Conservation (phyloP, 192 early-diverging fungal genomes). For the Backusella liffmaniae region DNA sequence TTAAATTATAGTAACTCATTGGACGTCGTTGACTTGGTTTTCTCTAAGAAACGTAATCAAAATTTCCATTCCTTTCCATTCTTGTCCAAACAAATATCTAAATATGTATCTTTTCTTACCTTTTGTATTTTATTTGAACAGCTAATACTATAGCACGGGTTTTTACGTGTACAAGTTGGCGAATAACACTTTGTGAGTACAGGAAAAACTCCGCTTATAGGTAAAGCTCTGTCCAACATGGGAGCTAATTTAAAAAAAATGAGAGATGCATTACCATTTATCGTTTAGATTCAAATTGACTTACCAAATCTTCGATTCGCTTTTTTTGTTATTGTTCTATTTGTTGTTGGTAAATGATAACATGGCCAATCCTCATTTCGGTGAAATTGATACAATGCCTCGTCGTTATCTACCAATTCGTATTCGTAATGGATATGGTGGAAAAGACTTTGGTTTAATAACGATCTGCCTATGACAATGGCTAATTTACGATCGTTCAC, state of each 20-base stretch:
- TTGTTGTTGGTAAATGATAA: not conserved
- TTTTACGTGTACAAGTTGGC: slow-evolving; percentile 78
- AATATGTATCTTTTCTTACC: not conserved
- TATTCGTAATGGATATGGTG: slow-evolving; percentile 87
- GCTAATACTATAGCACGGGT: slow-evolving; percentile 84
- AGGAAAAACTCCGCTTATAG: slow-evolving; percentile 73
- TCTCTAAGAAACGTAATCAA: not conserved
- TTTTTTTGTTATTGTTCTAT: not conserved
- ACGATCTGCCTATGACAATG: slow-evolving; percentile 79
- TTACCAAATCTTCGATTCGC: slow-evolving; percentile 1
- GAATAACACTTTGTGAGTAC: slow-evolving; percentile 92
- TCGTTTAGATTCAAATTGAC: not conserved
- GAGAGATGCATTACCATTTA: slow-evolving; percentile 9
- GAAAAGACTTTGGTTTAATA: slow-evolving; percentile 88
- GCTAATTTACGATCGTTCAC: slow-evolving; percentile 86
- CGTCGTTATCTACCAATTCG: slow-evolving; percentile 68
- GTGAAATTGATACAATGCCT: slow-evolving; percentile 80
- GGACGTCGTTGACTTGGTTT: not conserved
- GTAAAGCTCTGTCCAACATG: not conserved
- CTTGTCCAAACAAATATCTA: not conserved
- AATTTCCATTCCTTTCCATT: not conserved
- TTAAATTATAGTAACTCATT: not conserved
- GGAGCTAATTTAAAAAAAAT: not conserved
- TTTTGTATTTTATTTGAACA: slow-evolving; percentile 58
- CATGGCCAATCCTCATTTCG: slow-evolving; percentile 4